A percentile compares a stretch with the other conserved stretches of the same genome.
Conservation (phyloP, 768 basidiomycete species). For the Leccinum arenicola region DNA sequence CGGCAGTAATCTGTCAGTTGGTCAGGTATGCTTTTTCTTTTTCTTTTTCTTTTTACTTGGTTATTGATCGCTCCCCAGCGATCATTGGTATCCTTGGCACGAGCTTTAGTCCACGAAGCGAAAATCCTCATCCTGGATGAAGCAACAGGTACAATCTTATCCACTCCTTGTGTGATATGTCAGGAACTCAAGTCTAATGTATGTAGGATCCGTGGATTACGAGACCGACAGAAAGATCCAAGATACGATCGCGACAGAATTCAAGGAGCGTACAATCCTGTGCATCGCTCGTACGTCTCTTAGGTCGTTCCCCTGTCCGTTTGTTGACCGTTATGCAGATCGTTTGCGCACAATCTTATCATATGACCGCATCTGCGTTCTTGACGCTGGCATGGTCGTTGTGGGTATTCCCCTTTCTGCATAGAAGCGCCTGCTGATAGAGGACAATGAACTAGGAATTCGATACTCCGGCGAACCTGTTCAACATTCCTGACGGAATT, state of each 20-base stretch:
- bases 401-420: conserved; percentile 37
- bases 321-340: conserved; percentile 41
- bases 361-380: conserved; percentile 87
- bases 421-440: neutral
- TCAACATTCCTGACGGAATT: conserved; percentile 54
- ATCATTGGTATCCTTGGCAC: conserved; percentile 81
- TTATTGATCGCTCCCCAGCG: conserved; percentile 51
- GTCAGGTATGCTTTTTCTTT: conserved; percentile 27
- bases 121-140: conserved; percentile 88
- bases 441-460: conserved; percentile 52
- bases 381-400: conserved; percentile 76
- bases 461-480: conserved; percentile 73
- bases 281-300: conserved; percentile 76
- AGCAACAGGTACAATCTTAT: conserved; percentile 57
- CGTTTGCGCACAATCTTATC: conserved; percentile 83
- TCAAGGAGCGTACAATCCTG: conserved; percentile 78
- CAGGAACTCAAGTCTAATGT: neutral
- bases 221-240: conserved; percentile 92
- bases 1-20: conserved; percentile 79
- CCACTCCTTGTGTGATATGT: neutral
- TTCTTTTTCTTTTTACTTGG: neutral
- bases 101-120: conserved; percentile 84
- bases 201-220: conserved; percentile 76
- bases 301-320: neutral
- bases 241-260: conserved; percentile 82